A percentile compares a stretch with the other conserved stretches of the same genome.
These are phyloP conservation scores for Corchorus capsularis DNA, from an alignment of 345 rosid genomes.

Conservation along the genomic window DNA sequence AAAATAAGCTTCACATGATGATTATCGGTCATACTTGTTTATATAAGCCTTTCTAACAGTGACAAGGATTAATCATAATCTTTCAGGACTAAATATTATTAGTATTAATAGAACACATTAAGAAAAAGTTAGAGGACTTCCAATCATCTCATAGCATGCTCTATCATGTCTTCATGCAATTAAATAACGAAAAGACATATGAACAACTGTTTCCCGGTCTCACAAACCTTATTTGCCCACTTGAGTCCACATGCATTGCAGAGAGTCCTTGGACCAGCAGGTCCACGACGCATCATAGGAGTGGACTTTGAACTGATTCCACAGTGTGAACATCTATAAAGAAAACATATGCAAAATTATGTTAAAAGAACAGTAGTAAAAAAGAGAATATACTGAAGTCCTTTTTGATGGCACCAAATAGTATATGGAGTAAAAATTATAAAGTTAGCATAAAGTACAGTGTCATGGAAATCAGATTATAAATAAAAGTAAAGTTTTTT, in stretches of 20 bases:
- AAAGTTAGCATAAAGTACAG: not conserved
- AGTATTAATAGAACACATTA: not conserved
- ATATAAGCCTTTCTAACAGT: not conserved
- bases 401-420: not conserved
- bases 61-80: not conserved
- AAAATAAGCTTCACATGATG: not conserved
- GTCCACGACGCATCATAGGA: slow-evolving; percentile 57
- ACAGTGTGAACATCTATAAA: slow-evolving; percentile 41
- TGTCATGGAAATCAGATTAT: not conserved
- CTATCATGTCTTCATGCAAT: not conserved
- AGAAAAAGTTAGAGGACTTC: not conserved
- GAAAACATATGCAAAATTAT: not conserved
- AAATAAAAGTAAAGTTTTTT: not conserved
- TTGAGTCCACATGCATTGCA: slow-evolving; percentile 53
- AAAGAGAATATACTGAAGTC: not conserved
- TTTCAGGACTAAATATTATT: not conserved
- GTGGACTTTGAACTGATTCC: slow-evolving; percentile 44
- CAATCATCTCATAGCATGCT: not conserved
- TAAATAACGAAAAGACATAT: not conserved
- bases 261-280: slow-evolving; percentile 35
- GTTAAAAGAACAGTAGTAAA: not conserved
- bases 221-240: slow-evolving; percentile 48
- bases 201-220: not conserved
- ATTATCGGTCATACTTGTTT: not conserved
- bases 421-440: not conserved